Evolutionary conservation across 768 basidiomycete genomes (phyloP), one percentile per base, ranked within the genome.

Genomic region (Boletus sp.): DNA sequence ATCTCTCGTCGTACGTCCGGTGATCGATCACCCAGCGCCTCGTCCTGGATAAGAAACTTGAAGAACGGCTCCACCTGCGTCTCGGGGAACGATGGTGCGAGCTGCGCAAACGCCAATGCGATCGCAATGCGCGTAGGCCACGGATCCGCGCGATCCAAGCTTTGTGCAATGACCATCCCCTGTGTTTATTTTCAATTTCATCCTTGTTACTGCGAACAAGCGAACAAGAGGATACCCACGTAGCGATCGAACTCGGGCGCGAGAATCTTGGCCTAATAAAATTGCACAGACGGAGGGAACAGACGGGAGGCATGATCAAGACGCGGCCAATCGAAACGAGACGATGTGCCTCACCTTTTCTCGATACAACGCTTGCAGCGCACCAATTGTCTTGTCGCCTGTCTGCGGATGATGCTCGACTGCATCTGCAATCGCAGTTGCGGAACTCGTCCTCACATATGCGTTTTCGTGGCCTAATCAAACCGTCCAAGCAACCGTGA

Each of bases 201-300:
- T 41, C 21, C 14, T 10, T 10, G 7, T 65, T 41, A 8, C 10
- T 32, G 25, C 25, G 8, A 6, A 3, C 8, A 5, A 6, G 17
- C 39, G n/a, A 37, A 25, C 2, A 41, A 38, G 5, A 53, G 4
- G 23, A 47, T n/a, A 73, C 87, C 43, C 50, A 93, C 93, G 70
- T 89, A 99, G 80, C 88, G 75, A 68, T 98, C 97, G 64, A 90
- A 98, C 69, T 97, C 92, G 1, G 95, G 94, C 4, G 87, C 85
- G 5, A 96, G 79, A 37, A 90, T 79, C 69, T 88, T 93, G 3
- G 93, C 90, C 88, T 90, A 52, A 7, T 7, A 49, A 32, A 33
- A 38, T 14, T 5, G 43, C 47, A 41, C 15, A 1, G 4, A n/a
- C n/a, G n/a, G n/a, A n/a, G n/a, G n/a, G n/a, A n/a, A n/a, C n/a